Base-by-base conservation (phyloP, 352 stramenopile genomes). In the Saprolegnia parasitica region DNA sequence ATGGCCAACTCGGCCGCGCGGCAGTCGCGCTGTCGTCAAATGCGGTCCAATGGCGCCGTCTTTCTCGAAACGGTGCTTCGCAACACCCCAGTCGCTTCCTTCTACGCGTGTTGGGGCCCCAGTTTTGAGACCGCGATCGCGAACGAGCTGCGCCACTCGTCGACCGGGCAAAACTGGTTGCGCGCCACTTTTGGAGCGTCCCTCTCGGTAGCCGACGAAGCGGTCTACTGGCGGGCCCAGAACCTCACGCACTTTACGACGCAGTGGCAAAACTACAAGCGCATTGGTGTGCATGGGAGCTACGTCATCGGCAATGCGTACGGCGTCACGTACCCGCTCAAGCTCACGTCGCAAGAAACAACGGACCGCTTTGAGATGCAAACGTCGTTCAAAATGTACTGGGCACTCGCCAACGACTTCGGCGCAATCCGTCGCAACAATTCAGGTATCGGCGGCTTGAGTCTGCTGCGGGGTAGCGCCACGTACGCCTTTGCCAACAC, bases 261-360 rank as follows among this genome's bases (percentile, higher is more conserved):
- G 2, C 61, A 67, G 61, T 67, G 61, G 61, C 61, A 67, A 67
- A 67, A 67, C 61, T 67, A 40, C 49, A 67, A 67, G 26, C 32
- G 21, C 23, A 56, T 67, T 23, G 61, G 61, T 16, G 15, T 56
- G 1, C 24, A 47, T 37, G 21, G 56, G 1, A 55, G 18, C 49
- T 29, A 26, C 23, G 6, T 4, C 1, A n/a, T 67, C 8, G 6
- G n/a, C 1, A 26, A 47, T 9, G 40, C 61, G 4, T 56, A 55
- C 20, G 61, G 49, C 26, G 29, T 26, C 9, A 21, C 40, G 18
- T 37, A 67, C 61, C 13, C 37, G 15, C 20, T 67, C 13, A 29
- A 9, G 10, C 18, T 56, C 23, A 10, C 16, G 2, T 15, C 52
- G 35, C 35, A 21, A 16, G 20, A 60, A 4, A n/a, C 11, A 16